Evolutionary conservation across 495 filamentous ascomycete genomes (phyloP).

Genomic region (Aspergillus ellipticus): DNA sequence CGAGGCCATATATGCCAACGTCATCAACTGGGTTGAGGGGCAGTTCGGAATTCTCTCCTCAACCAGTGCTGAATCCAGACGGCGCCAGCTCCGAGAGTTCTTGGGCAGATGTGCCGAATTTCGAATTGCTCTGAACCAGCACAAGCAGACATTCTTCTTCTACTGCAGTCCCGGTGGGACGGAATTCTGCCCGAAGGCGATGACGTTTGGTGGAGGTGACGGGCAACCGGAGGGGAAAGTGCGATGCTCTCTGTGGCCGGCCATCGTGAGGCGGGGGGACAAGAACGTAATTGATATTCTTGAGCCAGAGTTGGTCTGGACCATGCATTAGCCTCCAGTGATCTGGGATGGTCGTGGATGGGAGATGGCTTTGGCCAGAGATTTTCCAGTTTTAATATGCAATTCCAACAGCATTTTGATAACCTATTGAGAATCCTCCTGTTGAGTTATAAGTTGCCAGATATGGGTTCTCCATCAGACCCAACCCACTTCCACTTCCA

Average conservation of each 20-base stretch:
- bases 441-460: no score
- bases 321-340: no score
- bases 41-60: neutral
- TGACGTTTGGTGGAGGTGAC: constrained; percentile 5
- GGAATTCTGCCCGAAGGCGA: neutral
- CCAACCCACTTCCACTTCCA: neutral
- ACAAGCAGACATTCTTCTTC: neutral
- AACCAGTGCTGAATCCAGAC: neutral
- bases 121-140: neutral
- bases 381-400: no score
- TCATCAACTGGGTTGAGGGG: neutral
- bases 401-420: no score
- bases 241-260: constrained; percentile 3
- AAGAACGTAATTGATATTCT: neutral
- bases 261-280: neutral
- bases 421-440: no score
- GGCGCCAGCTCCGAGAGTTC: neutral
- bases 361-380: no score
- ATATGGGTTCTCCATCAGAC: neutral
- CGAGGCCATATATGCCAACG: neutral
- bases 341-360: no score
- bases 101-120: neutral
- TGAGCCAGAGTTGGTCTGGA: constrained; percentile 2
- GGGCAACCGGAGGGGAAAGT: neutral
- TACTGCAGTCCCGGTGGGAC: neutral